Base-by-base conservation (phyloP, 495 filamentous ascomycete genomes). In the Neurospora sp. region DNA sequence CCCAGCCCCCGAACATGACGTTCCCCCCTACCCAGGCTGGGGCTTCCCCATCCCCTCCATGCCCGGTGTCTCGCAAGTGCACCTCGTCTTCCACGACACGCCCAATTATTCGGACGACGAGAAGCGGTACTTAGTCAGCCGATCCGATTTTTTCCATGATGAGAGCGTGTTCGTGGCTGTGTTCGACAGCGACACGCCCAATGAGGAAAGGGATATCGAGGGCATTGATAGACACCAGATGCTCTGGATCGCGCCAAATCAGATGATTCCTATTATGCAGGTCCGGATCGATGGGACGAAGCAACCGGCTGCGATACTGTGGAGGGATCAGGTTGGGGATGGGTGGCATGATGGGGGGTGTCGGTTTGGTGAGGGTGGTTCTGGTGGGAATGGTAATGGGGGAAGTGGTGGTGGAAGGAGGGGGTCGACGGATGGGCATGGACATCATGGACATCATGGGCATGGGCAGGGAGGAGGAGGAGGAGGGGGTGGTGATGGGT, bases 261-360 rank as follows among this genome's bases (percentile, higher is more conserved):
- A 66, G 54, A 66, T 66, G 54, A 66, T 66, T 66, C 54, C 54
- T 1, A 66, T 66, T 15, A 34, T 66, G 54, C 54, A 66, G 54
- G 7, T 66, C 7, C 19, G 54, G 54, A 66, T 66, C 15, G 54
- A 66, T 66, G 54, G 54, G 13, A 62, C 48, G 21, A 39, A 31
- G 15, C 39, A 45, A 28, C 74, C 74, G 38, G 74, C 42, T 7
- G 74, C 70, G 10, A 72, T 76, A 37, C 40, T 76, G 7, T 74
- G 70, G 39, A 36, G 54, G 21, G 39, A 31, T 70, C 28, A 21
- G 34, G 24, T 15, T n/a, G 5, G 15, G 5, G 70, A 70, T 36
- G 11, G 9, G 21, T 43, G 54, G 36, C 21, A 42, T 28, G 73
- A 73, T 24, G 66, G 15, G 7, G 54, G 54, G 15, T 66, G 54